phyloP scores from a whole-genome alignment of 441 rosid genomes.

The Gossypium aridum region DNA sequence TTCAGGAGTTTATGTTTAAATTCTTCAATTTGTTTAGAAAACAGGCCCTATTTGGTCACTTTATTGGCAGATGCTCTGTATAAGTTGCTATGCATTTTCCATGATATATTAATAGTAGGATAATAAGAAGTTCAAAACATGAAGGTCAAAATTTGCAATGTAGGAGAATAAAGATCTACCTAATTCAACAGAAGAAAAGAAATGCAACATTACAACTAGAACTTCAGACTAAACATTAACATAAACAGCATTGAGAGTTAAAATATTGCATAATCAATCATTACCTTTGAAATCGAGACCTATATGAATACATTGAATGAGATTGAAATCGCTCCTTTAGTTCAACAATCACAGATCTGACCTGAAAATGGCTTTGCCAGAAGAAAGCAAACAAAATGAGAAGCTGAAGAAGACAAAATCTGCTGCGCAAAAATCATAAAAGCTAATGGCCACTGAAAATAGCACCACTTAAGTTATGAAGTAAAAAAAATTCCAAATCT shows the following conservation, averaged over 20 bases:
- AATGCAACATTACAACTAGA: conserved; percentile 6
- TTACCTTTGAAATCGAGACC: conserved; percentile 94
- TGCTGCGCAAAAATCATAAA: conserved; percentile 6
- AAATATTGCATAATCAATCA: conserved; percentile 2
- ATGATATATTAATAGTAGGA: not conserved
- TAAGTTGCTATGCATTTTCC: not conserved
- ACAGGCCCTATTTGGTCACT: not conserved
- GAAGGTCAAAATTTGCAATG: not conserved
- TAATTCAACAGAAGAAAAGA: not conserved
- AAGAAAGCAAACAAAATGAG: conserved; percentile 81
- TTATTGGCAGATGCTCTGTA: not conserved
- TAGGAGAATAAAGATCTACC: not conserved
- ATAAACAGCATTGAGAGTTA: not conserved
- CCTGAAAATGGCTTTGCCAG: conserved; percentile 98
- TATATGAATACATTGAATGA: conserved; percentile 93
- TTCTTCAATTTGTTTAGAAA: conserved; percentile 8
- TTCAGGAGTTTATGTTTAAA: not conserved
- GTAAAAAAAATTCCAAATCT: conserved; percentile 2
- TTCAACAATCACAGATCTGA: conserved; percentile 94
- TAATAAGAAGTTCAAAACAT: not conserved
- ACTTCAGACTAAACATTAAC: not conserved
- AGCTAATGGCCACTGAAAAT: not conserved
- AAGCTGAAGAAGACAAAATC: conserved; percentile 25
- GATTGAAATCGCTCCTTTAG: conserved; percentile 88
- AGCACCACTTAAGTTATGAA: not conserved